phyloP scores from a whole-genome alignment of 1,139 yeast genomes.

The Candida mesenterica region DNA sequence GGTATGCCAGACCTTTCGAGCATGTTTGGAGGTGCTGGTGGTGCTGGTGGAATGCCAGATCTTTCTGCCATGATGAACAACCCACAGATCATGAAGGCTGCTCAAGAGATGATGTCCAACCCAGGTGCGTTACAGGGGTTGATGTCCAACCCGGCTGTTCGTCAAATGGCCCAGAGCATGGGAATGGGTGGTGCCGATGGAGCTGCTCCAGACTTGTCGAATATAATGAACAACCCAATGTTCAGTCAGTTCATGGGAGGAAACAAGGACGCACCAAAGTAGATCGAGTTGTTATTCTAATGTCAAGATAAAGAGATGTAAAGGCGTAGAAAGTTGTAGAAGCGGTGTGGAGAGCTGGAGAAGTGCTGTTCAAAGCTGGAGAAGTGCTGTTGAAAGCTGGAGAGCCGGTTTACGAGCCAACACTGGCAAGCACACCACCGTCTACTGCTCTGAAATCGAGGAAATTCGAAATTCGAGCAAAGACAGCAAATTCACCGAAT shows the following conservation, averaged over 20 bases:
- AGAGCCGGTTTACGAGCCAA: too few species aligned
- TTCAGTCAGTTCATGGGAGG: slow-evolving; percentile 57
- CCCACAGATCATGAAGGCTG: slow-evolving; percentile 91
- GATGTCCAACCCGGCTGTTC: slow-evolving; percentile 78
- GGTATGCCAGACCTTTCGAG: slow-evolving; percentile 72
- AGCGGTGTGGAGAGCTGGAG: too few species aligned
- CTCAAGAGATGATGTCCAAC: slow-evolving; percentile 88
- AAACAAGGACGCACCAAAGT: slow-evolving; percentile 3
- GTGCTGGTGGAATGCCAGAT: slow-evolving; percentile 56
- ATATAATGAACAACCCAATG: slow-evolving; percentile 79
- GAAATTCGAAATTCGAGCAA: too few species aligned
- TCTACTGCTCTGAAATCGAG: too few species aligned
- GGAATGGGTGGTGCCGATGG: slow-evolving; percentile 58
- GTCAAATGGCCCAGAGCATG: slow-evolving; percentile 72
- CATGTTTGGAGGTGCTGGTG: slow-evolving; percentile 58
- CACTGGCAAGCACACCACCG: too few species aligned
- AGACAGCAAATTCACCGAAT: too few species aligned
- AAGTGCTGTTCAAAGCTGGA: too few species aligned
- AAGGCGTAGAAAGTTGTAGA: too few species aligned
- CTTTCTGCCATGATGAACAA: slow-evolving; percentile 70
- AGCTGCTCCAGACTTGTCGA: slow-evolving; percentile 55
- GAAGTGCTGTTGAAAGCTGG: too few species aligned
- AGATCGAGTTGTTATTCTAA: background rate
- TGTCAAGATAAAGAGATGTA: background rate
- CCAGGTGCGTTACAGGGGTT: slow-evolving; percentile 76